These are phyloP conservation scores for Pneumocystis wakefieldiae DNA, from an alignment of 1,139 yeast genomes.

Conservation along the genomic window DNA sequence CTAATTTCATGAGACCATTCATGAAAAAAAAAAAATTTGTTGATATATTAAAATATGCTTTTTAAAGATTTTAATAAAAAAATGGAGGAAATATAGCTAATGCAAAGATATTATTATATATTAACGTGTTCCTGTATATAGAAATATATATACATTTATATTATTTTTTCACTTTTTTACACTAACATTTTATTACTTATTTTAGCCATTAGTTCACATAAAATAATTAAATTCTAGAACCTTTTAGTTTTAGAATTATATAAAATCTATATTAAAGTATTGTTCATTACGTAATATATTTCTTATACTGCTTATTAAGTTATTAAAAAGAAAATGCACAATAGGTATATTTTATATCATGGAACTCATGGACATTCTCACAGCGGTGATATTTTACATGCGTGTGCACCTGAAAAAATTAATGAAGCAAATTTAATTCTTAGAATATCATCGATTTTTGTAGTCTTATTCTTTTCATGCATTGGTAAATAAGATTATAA, in stretches of 20 bases:
- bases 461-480: slow-evolving; percentile 42
- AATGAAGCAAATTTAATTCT: slow-evolving; percentile 42
- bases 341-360: background rate
- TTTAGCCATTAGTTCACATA: background rate
- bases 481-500: slow-evolving; percentile 27
- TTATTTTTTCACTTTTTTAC: no score
- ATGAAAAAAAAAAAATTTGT: no score
- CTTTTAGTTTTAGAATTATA: background rate
- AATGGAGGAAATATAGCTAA: no score
- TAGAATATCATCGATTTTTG: slow-evolving; percentile 60
- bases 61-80: no score
- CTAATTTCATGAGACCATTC: no score
- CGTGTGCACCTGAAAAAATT: slow-evolving; percentile 23
- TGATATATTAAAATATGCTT: no score
- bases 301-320: no score
- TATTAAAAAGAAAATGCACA: background rate
- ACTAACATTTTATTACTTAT: no score
- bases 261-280: background rate
- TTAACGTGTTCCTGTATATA: no score
- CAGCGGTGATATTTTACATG: background rate
- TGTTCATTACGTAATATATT: no score
- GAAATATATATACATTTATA: no score
- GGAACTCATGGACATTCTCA: background rate
- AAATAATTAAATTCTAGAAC: background rate
- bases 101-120: no score